These are phyloP conservation scores for Lentinus brumalis DNA, from an alignment of 768 basidiomycete genomes.

Conservation along the genomic window DNA sequence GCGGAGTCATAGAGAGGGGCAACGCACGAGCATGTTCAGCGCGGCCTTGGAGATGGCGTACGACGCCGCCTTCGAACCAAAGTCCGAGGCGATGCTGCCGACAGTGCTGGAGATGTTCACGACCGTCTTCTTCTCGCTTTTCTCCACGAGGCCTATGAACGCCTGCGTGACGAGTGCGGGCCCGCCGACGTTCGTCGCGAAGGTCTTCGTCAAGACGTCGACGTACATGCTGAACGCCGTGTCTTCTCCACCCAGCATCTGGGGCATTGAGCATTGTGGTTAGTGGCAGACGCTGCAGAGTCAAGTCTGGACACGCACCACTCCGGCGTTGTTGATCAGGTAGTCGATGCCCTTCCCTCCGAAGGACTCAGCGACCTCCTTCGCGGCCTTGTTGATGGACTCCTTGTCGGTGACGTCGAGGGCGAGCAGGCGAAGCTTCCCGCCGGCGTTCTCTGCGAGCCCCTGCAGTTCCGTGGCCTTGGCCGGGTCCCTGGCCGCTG, in stretches of 20 bases:
- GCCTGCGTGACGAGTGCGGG: constrained; percentile 35
- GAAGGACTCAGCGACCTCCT: constrained; percentile 26
- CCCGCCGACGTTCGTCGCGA: constrained; percentile 37
- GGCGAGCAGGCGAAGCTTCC: constrained; percentile 33
- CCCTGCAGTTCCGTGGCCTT: constrained; percentile 23
- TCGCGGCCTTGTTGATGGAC: constrained; percentile 29
- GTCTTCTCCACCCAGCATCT: constrained; percentile 25
- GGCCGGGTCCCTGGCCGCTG: constrained; percentile 29
- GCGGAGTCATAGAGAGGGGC: background rate
- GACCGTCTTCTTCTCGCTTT: constrained; percentile 32
- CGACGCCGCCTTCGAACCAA: constrained; percentile 25
- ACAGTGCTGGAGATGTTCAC: constrained; percentile 35
- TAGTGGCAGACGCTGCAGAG: background rate
- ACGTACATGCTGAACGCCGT: constrained; percentile 28
- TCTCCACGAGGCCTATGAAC: constrained; percentile 36
- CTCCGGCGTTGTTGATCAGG: constrained; percentile 40
- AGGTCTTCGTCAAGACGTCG: constrained; percentile 24
- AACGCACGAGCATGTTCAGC: constrained; percentile 41
- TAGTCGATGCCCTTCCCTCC: constrained; percentile 36
- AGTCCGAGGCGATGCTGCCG: constrained; percentile 33
- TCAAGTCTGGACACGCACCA: constrained; percentile 27
- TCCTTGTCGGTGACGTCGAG: constrained; percentile 31
- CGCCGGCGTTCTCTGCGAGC: constrained; percentile 23
- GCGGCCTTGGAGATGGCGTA: constrained; percentile 40
- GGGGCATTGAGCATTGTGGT: background rate